Base-by-base conservation (phyloP, 163 green algal species). In the Scenedesmus sp. region DNA sequence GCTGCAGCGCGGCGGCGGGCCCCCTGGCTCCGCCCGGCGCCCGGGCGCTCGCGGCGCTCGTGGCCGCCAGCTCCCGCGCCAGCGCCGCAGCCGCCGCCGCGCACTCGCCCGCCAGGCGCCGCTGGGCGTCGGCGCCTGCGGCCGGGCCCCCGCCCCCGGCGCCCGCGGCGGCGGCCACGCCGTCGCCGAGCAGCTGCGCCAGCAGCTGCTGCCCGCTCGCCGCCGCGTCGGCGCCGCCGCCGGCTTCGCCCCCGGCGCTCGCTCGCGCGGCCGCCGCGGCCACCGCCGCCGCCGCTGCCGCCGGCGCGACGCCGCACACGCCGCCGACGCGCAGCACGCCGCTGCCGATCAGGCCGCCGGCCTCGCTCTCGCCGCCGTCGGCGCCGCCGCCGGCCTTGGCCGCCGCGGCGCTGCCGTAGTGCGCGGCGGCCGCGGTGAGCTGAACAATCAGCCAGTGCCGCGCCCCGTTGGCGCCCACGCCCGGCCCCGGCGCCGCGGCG, bases 371-470 rank as follows among this genome's bases (percentile, higher is more conserved):
- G 18, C 26, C 26, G 51, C 62, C 54, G 51, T 10, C 67, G 42
- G 18, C 39, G 17, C 4, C 36, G 26, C 28, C 50, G 39, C 48
- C 48, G 51, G 65, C 65, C 62, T 0, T 36, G 39, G 14, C 62
- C 54, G 62, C 31, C 33, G 62, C 17, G 28, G 18, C 28, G 28
- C 64, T 75, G 48, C 67, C 24, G n/a, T 65, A 65, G 0, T 66
- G 67, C 5, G 15, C 36, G 6, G 69, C 42, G n/a, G 54, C 57
- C 26, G 42, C 10, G 3, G 1, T 51, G 26, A 78, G 60, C 18
- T 70, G 39, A 6, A 33, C 20, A 5, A 78, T 17, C 3, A 78
- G 44, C 70, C 70, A 78, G 50, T 78, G 70, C 28, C 60, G 26
- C 6, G 22, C 53, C 3, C 15, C 6, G 18, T 24, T 65, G 22